Conservation (phyloP, 2,329 filamentous ascomycete species). For the Aspergillus novoparasiticus region DNA sequence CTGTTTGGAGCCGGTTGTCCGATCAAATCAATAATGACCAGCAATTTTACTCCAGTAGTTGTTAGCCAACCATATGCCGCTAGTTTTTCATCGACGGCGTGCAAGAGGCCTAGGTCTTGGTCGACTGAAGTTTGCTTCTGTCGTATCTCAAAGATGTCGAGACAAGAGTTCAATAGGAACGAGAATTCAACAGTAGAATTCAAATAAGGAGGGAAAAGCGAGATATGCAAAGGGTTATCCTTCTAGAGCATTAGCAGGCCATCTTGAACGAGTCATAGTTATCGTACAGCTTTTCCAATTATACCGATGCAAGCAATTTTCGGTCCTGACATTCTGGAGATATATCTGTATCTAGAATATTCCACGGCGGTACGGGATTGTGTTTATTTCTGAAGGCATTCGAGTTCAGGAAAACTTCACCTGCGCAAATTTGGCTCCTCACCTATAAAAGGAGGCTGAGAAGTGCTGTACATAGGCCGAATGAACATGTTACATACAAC, state of each 20-base stretch:
- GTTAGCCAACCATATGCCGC: conserved; percentile 96
- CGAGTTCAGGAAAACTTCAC: background rate
- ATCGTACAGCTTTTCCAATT: conserved; percentile 83
- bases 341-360: background rate
- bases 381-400: background rate
- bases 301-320: conserved; percentile 92
- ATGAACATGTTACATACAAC: background rate
- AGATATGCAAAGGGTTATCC: conserved; percentile 96
- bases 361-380: background rate
- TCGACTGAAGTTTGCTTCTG: conserved; percentile 71
- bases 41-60: conserved; percentile 89
- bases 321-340: conserved; percentile 54
- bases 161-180: conserved; percentile 84
- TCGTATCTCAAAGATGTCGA: conserved; percentile 91
- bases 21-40: conserved; percentile 88
- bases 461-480: background rate
- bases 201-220: conserved; percentile 78
- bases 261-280: background rate
- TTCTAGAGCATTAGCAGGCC: conserved; percentile 42
- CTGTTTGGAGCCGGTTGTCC: conserved; percentile 58
- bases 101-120: conserved; percentile 87
- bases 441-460: too few relatives aligned
- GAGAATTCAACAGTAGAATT: conserved; percentile 75
- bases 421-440: background rate
- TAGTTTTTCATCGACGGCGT: conserved; percentile 89